Conservation (phyloP, 768 basidiomycete genomes). For the Tylopilus balloui region DNA sequence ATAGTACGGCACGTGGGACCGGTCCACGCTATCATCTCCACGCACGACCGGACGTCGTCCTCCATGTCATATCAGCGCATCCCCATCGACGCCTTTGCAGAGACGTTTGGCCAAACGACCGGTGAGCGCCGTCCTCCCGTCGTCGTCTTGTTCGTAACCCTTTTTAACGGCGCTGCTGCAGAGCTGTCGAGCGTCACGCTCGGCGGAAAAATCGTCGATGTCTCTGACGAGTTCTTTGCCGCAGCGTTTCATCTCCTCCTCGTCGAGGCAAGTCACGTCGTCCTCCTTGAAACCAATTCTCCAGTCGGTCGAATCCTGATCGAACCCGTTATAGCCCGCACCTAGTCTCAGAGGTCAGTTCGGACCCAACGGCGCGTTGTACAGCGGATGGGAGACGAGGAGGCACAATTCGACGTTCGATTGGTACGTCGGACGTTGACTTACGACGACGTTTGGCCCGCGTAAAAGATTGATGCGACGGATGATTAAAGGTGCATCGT, state of each 20-base stretch:
- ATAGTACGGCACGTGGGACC: too few species aligned
- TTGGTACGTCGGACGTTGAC: constrained; percentile 53
- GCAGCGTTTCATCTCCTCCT: constrained; percentile 78
- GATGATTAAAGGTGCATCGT: constrained; percentile 72
- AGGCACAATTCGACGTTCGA: constrained; percentile 87
- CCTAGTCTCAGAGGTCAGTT: constrained; percentile 92
- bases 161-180: constrained; percentile 25
- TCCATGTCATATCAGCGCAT: constrained; percentile 44
- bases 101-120: constrained; percentile 45
- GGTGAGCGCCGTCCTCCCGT: too few species aligned
- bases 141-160: too few species aligned
- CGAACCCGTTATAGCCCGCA: constrained; percentile 55
- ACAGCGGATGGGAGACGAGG: constrained; percentile 90
- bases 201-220: constrained; percentile 67
- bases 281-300: not conserved
- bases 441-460: too few species aligned
- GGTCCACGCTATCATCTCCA: too few species aligned
- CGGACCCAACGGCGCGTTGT: constrained; percentile 92
- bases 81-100: constrained; percentile 43
- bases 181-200: constrained; percentile 87
- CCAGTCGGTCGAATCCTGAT: not conserved
- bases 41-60: not conserved
- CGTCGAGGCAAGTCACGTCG: constrained; percentile 57
- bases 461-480: not conserved
- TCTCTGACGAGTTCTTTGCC: constrained; percentile 97